Evolutionary conservation across 495 filamentous ascomycete species (phyloP).

Genomic region (Elaphomyces granulatus): DNA sequence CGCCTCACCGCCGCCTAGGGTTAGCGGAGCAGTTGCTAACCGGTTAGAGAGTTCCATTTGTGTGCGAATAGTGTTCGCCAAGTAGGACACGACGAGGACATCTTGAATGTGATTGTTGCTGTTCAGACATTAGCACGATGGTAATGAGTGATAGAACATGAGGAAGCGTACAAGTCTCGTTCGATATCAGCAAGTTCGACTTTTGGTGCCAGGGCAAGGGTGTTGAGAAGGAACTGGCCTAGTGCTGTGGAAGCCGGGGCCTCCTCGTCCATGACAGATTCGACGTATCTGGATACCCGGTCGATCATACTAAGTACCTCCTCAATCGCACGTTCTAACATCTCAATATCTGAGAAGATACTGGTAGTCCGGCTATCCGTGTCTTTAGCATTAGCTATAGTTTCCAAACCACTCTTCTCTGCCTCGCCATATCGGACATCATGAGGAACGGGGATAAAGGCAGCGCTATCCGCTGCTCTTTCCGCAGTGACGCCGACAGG

Average conservation of each 20-base stretch:
- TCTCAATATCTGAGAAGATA: conserved; percentile 75
- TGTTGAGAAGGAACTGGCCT: conserved; percentile 87
- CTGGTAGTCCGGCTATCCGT: conserved; percentile 53
- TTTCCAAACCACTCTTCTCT: conserved; percentile 81
- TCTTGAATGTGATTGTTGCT: conserved; percentile 99
- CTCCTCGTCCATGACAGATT: conserved; percentile 61
- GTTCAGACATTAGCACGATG: conserved; percentile 40
- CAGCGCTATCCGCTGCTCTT: conserved; percentile 82
- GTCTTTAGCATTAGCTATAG: conserved; percentile 70
- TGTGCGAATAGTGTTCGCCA: conserved; percentile 96
- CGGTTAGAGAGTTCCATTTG: conserved; percentile 97
- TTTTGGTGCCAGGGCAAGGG: conserved; percentile 83
- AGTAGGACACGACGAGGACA: conserved; percentile 88
- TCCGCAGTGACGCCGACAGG: conserved; percentile 91
- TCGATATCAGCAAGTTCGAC: conserved; percentile 81
- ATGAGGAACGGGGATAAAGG: conserved; percentile 92
- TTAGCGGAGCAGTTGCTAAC: conserved; percentile 70
- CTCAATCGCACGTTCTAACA: conserved; percentile 68
- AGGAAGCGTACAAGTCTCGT: conserved; percentile 62
- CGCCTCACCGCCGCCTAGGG: conserved; percentile 41
- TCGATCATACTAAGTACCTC: conserved; percentile 77
- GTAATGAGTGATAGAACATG: conserved; percentile 25
- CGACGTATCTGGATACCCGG: conserved; percentile 77
- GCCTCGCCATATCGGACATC: conserved; percentile 82
- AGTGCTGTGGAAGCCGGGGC: conserved; percentile 62